phyloP scores from a whole-genome alignment of 768 basidiomycete genomes.

The Dictyophora rubrovolvata region DNA sequence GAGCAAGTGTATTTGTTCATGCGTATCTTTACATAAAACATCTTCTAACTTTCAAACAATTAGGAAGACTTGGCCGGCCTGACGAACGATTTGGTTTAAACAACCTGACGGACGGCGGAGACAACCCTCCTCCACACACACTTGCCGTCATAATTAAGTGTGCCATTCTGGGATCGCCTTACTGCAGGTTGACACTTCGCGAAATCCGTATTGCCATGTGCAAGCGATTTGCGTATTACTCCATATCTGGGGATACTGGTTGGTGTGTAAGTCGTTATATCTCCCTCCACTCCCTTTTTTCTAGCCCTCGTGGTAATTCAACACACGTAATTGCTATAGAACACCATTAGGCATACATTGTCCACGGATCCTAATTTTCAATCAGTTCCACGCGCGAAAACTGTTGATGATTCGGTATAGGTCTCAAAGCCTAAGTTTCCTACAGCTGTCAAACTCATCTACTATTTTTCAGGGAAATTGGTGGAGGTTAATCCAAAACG shows the following conservation, averaged over 20 bases:
- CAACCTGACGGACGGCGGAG: neutral
- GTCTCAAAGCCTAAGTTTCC: neutral
- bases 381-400: neutral
- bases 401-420: neutral
- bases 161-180: constrained; percentile 67
- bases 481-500: neutral
- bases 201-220: constrained; percentile 85
- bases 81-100: neutral
- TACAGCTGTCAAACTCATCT: neutral
- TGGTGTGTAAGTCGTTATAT: neutral
- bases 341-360: neutral
- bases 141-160: constrained; percentile 77
- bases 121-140: constrained; percentile 35
- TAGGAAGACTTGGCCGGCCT: neutral
- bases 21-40: neutral
- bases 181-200: constrained; percentile 66
- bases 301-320: neutral
- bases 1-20: neutral
- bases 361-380: neutral
- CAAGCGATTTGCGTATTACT: constrained; percentile 38
- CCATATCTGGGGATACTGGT: neutral
- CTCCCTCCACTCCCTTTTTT: neutral
- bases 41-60: neutral
- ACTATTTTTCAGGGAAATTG: neutral
- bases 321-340: neutral